Evolutionary conservation across 2,329 filamentous ascomycete genomes (phyloP).

Genomic region (Fusarium incarnatum): DNA sequence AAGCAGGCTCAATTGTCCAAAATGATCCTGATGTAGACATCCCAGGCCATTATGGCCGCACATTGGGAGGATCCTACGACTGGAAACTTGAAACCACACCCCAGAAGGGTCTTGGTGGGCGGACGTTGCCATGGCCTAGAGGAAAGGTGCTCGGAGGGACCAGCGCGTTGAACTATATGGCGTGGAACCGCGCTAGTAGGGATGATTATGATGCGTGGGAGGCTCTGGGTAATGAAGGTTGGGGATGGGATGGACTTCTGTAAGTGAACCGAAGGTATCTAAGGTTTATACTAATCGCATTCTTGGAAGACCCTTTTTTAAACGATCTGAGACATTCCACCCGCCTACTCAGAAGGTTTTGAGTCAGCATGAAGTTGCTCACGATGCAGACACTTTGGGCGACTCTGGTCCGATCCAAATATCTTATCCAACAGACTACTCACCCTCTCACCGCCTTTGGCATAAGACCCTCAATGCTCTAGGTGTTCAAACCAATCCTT

Average conservation of each 20-base stretch:
- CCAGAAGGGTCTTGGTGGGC: conserved; percentile 54
- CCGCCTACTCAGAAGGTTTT: conserved; percentile 51
- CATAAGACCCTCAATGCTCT: conserved; percentile 60
- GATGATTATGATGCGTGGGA: conserved; percentile 69
- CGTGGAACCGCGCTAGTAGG: conserved; percentile 60
- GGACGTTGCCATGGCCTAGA: conserved; percentile 56
- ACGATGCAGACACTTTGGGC: conserved; percentile 57
- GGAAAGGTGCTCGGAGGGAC: conserved; percentile 71
- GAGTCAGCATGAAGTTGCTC: conserved; percentile 52
- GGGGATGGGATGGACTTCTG: conserved; percentile 63
- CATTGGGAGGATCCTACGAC: conserved; percentile 54
- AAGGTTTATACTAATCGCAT: too few relatives aligned
- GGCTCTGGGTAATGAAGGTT: conserved; percentile 67
- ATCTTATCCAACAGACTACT: conserved; percentile 57
- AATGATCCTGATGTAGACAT: conserved; percentile 53
- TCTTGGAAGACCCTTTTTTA: conserved; percentile 56
- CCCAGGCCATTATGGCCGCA: conserved; percentile 53
- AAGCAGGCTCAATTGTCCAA: conserved; percentile 48
- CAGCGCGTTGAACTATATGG: conserved; percentile 70
- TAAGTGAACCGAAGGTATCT: conserved; percentile 34
- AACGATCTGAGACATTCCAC: conserved; percentile 62
- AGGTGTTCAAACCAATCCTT: conserved; percentile 54
- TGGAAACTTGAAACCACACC: conserved; percentile 57
- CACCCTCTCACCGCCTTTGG: conserved; percentile 58
- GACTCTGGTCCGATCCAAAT: conserved; percentile 61